Conservation (phyloP, 2,329 filamentous ascomycete genomes). For the Celoporthe dispersa region DNA sequence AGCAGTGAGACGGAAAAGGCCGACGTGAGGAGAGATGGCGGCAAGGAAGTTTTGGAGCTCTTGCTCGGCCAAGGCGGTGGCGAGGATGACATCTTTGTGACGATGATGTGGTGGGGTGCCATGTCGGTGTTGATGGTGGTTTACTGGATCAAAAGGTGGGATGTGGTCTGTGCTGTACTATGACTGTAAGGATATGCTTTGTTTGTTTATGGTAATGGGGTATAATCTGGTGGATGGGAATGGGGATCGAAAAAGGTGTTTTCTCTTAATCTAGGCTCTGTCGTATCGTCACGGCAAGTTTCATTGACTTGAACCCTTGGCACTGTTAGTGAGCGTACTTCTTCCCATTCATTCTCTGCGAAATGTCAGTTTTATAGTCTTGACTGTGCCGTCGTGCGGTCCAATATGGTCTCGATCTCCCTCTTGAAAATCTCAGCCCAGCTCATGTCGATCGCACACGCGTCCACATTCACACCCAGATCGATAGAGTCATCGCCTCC, state of each 20-base stretch:
- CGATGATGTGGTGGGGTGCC: conserved; percentile 25
- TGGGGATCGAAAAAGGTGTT: conserved; percentile 1
- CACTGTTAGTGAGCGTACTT: not conserved
- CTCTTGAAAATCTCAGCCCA: conserved; percentile 24
- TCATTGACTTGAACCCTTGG: not conserved
- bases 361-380: conserved; percentile 11
- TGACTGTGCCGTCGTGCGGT: not conserved
- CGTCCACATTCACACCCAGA: conserved; percentile 20
- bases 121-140: conserved; percentile 15
- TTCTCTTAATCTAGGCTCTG: not conserved
- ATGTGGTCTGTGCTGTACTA: conserved; percentile 8
- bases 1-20: not conserved
- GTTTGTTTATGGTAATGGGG: not conserved
- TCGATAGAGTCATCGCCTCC: conserved; percentile 18
- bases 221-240: conserved; percentile 3
- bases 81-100: conserved; percentile 27
- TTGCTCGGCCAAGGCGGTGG: not conserved
- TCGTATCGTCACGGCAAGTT: not conserved
- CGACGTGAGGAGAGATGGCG: conserved; percentile 14
- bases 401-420: conserved; percentile 16
- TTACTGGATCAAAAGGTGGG: conserved; percentile 21
- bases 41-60: conserved; percentile 19
- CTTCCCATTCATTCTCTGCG: not conserved
- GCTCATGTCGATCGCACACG: conserved; percentile 21
- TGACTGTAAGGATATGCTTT: conserved; percentile 8